Evolutionary conservation across 202 grass and related monocot species (phyloP).

Genomic region (Hordeum pubiflorum): DNA sequence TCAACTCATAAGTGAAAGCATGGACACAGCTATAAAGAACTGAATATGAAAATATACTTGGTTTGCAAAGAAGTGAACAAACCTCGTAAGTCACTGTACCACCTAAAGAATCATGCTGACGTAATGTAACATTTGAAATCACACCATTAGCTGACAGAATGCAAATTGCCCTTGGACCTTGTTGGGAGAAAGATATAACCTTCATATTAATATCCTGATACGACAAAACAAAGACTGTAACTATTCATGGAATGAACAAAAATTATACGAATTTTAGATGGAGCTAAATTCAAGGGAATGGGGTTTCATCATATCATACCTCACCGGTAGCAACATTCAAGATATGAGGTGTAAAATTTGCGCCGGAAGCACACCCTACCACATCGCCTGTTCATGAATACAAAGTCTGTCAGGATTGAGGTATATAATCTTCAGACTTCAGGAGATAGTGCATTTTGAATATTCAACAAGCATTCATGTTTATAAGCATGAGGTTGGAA

Average conservation of each 20-base stretch:
- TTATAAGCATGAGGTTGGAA: neutral
- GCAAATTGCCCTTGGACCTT: conserved; percentile 69
- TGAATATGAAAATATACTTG: neutral
- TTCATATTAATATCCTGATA: conserved; percentile 79
- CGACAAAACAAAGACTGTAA: neutral
- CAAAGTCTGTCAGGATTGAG: conserved; percentile 7
- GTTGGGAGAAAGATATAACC: conserved; percentile 80
- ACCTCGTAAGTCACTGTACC: conserved; percentile 79
- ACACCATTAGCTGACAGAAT: conserved; percentile 71
- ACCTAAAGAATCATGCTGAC: conserved; percentile 61
- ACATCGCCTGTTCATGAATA: conserved; percentile 47
- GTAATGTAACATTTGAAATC: conserved; percentile 71
- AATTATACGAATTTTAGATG: neutral
- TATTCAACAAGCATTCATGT: neutral
- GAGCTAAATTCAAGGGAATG: neutral
- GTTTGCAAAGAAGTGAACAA: neutral
- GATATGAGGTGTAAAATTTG: conserved; percentile 74
- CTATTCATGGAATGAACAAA: neutral
- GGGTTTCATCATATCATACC: conserved; percentile 34
- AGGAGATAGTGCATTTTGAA: neutral
- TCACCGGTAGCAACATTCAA: conserved; percentile 67
- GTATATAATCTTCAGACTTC: neutral
- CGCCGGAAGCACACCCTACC: conserved; percentile 58
- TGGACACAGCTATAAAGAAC: neutral
- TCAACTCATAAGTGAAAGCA: neutral